phyloP scores from a whole-genome alignment of 192 early-diverging fungal genomes.

The Thoreauomyces humboldtii region DNA sequence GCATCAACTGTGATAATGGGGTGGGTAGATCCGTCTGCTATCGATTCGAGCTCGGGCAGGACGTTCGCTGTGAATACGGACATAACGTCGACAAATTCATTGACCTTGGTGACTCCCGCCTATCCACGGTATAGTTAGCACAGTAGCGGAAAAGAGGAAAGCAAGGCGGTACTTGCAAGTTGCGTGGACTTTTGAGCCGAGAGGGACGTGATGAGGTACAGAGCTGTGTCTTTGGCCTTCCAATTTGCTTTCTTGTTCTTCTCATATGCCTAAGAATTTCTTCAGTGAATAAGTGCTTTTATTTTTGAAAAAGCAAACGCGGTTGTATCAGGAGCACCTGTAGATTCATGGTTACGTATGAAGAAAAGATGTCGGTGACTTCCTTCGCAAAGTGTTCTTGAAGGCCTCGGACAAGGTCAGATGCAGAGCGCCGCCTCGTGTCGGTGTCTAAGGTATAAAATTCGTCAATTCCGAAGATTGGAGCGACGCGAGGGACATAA shows the following conservation, averaged over 20 bases:
- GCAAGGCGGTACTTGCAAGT: neutral
- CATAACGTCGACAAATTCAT: slow-evolving; percentile 76
- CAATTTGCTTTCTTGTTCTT: slow-evolving; percentile 70
- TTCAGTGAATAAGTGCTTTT: too few species aligned
- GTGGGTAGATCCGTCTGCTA: slow-evolving; percentile 64
- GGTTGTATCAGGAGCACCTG: too few species aligned
- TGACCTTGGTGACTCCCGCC: slow-evolving; percentile 82
- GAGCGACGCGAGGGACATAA: neutral
- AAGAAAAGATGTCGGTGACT: slow-evolving; percentile 79
- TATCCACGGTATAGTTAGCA: slow-evolving; percentile 29
- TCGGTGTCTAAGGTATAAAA: slow-evolving; percentile 62
- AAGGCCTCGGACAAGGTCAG: slow-evolving; percentile 88
- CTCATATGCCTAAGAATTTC: slow-evolving; percentile 68
- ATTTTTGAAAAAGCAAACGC: too few species aligned
- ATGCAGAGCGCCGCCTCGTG: slow-evolving; percentile 87
- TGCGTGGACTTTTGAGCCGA: slow-evolving; percentile 72
- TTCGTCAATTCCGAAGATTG: neutral
- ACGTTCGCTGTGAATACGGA: slow-evolving; percentile 83
- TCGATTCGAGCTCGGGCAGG: slow-evolving; percentile 74
- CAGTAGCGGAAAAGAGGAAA: slow-evolving; percentile 5
- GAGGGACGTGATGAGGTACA: slow-evolving; percentile 88
- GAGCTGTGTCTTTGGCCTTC: slow-evolving; percentile 94
- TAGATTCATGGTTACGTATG: slow-evolving; percentile 51
- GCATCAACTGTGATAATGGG: slow-evolving; percentile 93
- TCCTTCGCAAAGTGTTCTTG: slow-evolving; percentile 82